Conservation (phyloP, 768 basidiomycete species). For the Clitopilus passeckerianus region DNA sequence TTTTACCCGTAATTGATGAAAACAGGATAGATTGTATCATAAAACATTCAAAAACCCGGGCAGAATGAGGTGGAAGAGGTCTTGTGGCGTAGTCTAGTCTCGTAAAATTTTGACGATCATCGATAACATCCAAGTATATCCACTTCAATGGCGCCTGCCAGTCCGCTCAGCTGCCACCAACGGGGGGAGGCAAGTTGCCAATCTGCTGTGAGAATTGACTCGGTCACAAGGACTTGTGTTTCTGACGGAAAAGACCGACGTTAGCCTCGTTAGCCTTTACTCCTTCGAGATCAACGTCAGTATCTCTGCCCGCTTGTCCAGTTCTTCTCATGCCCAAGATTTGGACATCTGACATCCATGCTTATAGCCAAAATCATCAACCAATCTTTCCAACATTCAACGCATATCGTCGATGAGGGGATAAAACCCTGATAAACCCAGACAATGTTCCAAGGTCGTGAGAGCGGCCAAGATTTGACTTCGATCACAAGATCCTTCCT, state of each 20-base stretch:
- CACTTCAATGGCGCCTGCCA: background rate
- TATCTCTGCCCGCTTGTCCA: background rate
- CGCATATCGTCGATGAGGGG: too few relatives aligned
- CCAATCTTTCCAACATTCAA: background rate
- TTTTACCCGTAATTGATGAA: background rate
- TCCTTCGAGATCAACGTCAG: background rate
- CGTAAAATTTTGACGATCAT: background rate
- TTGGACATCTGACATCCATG: background rate
- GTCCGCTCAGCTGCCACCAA: background rate
- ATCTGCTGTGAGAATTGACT: background rate
- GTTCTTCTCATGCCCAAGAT: background rate
- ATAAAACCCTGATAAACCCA: background rate
- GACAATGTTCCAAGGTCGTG: background rate
- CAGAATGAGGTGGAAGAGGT: background rate
- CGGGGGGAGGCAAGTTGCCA: background rate
- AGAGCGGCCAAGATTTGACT: background rate
- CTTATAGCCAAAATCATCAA: background rate
- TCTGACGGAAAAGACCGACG: background rate
- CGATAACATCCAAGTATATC: background rate
- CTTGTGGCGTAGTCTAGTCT: background rate
- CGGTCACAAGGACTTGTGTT: background rate
- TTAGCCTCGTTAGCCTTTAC: background rate
- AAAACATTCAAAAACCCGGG: background rate
- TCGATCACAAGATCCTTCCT: background rate
- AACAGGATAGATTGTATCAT: background rate